Base-by-base conservation (phyloP, 768 basidiomycete genomes). In the Boletus bicolor region DNA sequence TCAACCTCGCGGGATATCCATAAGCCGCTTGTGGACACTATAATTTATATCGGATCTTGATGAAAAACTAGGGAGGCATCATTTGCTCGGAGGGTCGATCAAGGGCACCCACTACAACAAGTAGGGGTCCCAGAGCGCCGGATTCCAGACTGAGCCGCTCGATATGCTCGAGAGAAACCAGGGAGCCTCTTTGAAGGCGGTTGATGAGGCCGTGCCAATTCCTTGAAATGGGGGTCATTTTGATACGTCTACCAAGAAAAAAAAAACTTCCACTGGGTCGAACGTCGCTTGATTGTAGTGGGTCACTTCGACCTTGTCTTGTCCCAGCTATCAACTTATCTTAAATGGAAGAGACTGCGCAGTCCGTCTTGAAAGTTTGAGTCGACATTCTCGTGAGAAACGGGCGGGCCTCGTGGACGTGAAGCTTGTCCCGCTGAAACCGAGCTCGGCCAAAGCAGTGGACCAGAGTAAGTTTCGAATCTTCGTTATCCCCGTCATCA, bases 391-490 rank as follows among this genome's bases (percentile, higher is more conserved):
- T 55, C 60, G 60, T 61, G 60, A 53, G 60, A 61, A 61, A 38
- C 24, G 34, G 54, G 39, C 17, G 42, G 43, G 55, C 60, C 60
- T 59, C 61, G 61, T 62, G 60, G 61, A 62, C 61, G 48, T 54
- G 41, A 21, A 21, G 15, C 60, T 63, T 44, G 60, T 62, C 61
- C 61, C 45, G 35, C 50, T 30, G 59, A 39, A 43, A 51, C 51
- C 51, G 47, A 51, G 36, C 49, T 61, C 54, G 39, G 21, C 46
- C 57, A 59, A 51, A 35, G 45, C 45, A 64, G 62, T 46, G 58
- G 51, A 48, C 57, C 55, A 49, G 30, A n/a, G 58, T 55, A 36
- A 44, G 59, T 55, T n/a, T 28, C 28, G 10, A 28, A 14, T 24
- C 53, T 21, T 53, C 36, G 32, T 42, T n/a, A 21, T 24, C 10